Evolutionary conservation across 371 early-diverging fungal species (phyloP), one percentile per base, ranked within the genome.

Genomic region (Syncephalastrum sp.): DNA sequence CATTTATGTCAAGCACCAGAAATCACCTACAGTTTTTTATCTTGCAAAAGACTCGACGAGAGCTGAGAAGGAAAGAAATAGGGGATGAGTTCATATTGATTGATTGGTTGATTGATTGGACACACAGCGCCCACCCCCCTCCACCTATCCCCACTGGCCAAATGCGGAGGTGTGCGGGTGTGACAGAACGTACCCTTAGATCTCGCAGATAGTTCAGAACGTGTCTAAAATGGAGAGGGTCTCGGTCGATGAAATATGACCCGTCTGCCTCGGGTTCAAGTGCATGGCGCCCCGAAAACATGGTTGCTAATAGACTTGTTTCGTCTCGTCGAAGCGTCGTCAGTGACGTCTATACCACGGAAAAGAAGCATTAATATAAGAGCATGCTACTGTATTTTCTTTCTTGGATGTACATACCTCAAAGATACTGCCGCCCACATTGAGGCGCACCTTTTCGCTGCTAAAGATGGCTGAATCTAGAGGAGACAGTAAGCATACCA

Each of bases 181-280:
- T 17, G 23, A 33, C 38, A 33, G 38, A 48, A 24, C 17, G 59
- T 64, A 69, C 73, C 49, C 68, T 63, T 6, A 65, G 53, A 55
- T 70, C 72, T 49, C 70, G 50, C 2, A 72, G 52, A 49, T 70
- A 75, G 46, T 72, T 75, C 14, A 70, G 56, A n/a, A 72, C 52
- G 42, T 65, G 63, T 44, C 73, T 50, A 51, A 70, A 75, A 45
- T 68, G 70, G 23, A 55, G 53, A 38, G 70, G 72, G 60, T 75
- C 68, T 50, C 72, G 65, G 45, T 74, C 74, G 24, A 74, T 68
- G 56, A 74, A 74, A 46, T 68, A 74, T n/a, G 74, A 68, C 44
- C 67, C 71, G 56, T 76, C 76, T 21, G 61, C 23, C 49, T 73
- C 76, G 8, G 65, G 50, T 17, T 51, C 61, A 33, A 73, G 38